Percentiles rank a stretch among this genome's conserved stretches.
Evolutionary conservation across 345 rosid genomes (phyloP).

Genomic region (Microthlaspi erraticum): DNA sequence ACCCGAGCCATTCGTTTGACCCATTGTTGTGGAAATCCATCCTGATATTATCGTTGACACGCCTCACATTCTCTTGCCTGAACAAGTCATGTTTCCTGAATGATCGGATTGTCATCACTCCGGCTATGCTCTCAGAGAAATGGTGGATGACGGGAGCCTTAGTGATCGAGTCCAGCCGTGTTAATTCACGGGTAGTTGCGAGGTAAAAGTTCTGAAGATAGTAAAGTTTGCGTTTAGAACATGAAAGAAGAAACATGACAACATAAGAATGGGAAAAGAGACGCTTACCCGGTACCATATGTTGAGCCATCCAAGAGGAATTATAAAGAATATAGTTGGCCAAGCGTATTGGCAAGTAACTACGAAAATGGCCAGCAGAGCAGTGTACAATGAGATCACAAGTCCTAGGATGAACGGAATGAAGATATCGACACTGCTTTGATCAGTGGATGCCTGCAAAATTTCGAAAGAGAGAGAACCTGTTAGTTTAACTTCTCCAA

Average conservation of each 20-base stretch:
- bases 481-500: neutral
- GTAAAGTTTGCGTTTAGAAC: neutral
- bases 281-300: conserved; percentile 84
- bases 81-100: conserved; percentile 66
- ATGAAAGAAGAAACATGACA: neutral
- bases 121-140: conserved; percentile 93
- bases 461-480: neutral
- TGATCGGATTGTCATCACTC: conserved; percentile 83
- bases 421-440: conserved; percentile 74
- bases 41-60: conserved; percentile 76
- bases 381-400: conserved; percentile 65
- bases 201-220: conserved; percentile 73
- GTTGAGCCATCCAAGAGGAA: conserved; percentile 92
- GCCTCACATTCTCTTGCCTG: conserved; percentile 65
- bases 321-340: conserved; percentile 81
- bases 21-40: conserved; percentile 94
- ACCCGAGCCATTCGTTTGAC: conserved; percentile 94
- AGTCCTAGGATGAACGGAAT: conserved; percentile 68
- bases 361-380: conserved; percentile 79
- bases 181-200: conserved; percentile 81
- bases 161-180: conserved; percentile 92
- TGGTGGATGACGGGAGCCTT: conserved; percentile 96
- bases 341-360: conserved; percentile 93
- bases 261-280: neutral
- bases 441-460: conserved; percentile 88